A percentile compares a stretch with the other conserved stretches of the same genome.
Evolutionary conservation across 345 rosid genomes (phyloP).

Genomic region (Camelina sativa): DNA sequence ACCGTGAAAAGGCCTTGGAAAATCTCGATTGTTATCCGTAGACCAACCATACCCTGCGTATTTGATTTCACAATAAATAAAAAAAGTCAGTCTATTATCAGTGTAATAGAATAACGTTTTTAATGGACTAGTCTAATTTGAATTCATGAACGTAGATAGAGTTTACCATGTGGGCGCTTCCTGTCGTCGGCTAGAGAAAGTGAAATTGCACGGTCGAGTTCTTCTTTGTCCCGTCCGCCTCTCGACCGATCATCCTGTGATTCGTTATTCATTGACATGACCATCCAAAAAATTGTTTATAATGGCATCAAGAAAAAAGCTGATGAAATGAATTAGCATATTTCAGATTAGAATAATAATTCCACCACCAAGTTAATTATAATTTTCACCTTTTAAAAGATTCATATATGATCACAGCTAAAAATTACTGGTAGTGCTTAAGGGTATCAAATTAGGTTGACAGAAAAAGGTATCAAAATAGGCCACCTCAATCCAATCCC

Average conservation of each 20-base stretch:
- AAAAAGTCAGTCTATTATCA: background rate
- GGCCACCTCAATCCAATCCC: conserved; percentile 29
- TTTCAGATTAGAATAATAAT: background rate
- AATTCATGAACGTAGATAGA: conserved; percentile 8
- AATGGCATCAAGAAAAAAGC: background rate
- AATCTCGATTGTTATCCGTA: conserved; percentile 50
- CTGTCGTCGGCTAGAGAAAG: conserved; percentile 65
- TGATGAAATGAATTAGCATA: too few relatives aligned
- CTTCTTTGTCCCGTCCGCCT: conserved; percentile 65
- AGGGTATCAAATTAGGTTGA: conserved; percentile 27
- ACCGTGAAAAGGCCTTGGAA: conserved; percentile 54
- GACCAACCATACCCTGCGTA: conserved; percentile 62
- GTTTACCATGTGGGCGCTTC: conserved; percentile 61
- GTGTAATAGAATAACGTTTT: background rate
- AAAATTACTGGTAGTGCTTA: conserved; percentile 30
- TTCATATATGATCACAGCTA: conserved; percentile 22
- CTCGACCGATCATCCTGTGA: conserved; percentile 67
- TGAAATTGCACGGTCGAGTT: conserved; percentile 70
- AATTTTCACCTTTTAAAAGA: conserved; percentile 1
- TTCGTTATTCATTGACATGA: conserved; percentile 17
- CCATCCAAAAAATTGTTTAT: conserved; percentile 1
- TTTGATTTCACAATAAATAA: conserved; percentile 11
- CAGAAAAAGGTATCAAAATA: conserved; percentile 19
- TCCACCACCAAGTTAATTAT: background rate
- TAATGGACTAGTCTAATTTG: background rate